Evolutionary conservation across 257 asterid species (phyloP).

Genomic region (Przewalskia tangutica): DNA sequence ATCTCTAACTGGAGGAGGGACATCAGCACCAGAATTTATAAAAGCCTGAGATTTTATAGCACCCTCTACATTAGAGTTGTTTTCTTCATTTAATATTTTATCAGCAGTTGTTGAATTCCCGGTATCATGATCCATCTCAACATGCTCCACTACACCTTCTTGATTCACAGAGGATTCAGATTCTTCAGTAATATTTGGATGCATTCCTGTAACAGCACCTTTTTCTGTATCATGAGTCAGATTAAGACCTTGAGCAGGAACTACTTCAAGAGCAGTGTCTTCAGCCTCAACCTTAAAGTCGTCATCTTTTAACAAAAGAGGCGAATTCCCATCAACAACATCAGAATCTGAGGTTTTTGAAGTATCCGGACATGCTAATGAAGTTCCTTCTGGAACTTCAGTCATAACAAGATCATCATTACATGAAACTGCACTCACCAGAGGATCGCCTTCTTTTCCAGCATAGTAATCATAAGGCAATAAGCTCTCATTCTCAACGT

Average conservation of each 20-base stretch:
- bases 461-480: background rate
- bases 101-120: background rate
- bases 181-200: constrained; percentile 1
- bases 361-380: constrained; percentile 12
- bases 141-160: background rate
- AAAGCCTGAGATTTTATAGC: background rate
- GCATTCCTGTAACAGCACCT: constrained; percentile 6
- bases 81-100: background rate
- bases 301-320: constrained; percentile 7
- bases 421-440: constrained; percentile 1
- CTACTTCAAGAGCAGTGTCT: constrained; percentile 9
- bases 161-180: background rate
- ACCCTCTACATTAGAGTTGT: background rate
- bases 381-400: constrained; percentile 12
- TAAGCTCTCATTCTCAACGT: constrained; percentile 10
- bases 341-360: constrained; percentile 13
- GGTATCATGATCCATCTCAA: background rate
- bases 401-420: constrained; percentile 3
- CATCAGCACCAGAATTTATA: background rate
- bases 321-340: constrained; percentile 8
- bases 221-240: constrained; percentile 13
- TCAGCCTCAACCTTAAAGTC: constrained; percentile 14
- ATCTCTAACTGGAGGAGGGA: constrained; percentile 12
- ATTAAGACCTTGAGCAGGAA: constrained; percentile 8
- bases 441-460: background rate